These are phyloP conservation scores for Stygiomarasmius scandens DNA, from an alignment of 1,284 basidiomycete species.

Conservation along the genomic window DNA sequence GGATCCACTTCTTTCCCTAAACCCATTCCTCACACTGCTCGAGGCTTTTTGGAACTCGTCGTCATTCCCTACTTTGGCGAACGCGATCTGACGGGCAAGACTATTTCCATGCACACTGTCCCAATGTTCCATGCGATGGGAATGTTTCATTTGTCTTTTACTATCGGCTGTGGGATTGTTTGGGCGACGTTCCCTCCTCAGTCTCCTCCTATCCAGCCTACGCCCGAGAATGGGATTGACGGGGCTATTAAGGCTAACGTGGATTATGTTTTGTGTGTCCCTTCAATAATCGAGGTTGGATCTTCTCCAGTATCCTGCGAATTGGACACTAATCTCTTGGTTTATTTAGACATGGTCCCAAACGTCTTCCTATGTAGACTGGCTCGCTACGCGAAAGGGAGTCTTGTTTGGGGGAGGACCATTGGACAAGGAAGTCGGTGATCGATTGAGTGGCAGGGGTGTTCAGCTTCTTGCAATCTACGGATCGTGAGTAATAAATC, in stretches of 20 bases:
- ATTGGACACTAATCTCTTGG: no score
- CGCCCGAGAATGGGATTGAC: no score
- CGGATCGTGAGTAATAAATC: conserved; percentile 26
- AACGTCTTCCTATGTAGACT: conserved; percentile 8
- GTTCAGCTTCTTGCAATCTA: conserved; percentile 25
- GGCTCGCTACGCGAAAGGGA: conserved; percentile 8
- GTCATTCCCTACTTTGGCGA: neutral
- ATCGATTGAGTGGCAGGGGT: conserved; percentile 24
- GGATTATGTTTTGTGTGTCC: no score
- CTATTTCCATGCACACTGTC: conserved; percentile 11
- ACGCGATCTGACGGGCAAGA: conserved; percentile 10
- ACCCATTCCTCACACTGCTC: no score
- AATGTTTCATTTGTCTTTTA: conserved; percentile 4
- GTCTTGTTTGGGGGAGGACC: conserved; percentile 32
- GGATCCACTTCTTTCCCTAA: no score
- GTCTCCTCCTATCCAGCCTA: neutral
- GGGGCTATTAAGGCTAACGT: no score
- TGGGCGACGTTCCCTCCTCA: conserved; percentile 25
- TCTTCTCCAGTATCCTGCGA: no score
- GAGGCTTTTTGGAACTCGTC: no score
- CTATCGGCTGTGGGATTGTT: conserved; percentile 22
- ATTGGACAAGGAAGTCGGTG: conserved; percentile 28
- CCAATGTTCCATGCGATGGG: conserved; percentile 22
- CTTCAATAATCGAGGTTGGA: no score
- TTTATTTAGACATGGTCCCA: conserved; percentile 16